Evolutionary conservation across 805 yeast genomes (phyloP), one percentile per base, ranked within the genome.

Genomic region (Blastobotrys peoriensis): DNA sequence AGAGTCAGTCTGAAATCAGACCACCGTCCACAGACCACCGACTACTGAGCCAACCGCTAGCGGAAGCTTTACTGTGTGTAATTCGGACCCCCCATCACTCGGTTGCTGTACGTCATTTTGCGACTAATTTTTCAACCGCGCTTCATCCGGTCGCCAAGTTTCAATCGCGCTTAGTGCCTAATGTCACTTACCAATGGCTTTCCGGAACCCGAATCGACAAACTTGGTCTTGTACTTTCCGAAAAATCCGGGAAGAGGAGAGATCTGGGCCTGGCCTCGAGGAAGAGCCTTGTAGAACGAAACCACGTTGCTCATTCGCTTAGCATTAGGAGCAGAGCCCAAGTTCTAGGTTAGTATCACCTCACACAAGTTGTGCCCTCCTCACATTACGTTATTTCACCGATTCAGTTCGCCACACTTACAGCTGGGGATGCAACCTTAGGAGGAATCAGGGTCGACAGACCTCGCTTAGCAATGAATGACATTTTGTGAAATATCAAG

Each of bases 401-500:
- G n/a, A n/a, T n/a, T n/a, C n/a, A n/a, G n/a, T n/a, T n/a, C n/a
- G n/a, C n/a, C n/a, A n/a, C 39, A 75, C 89, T 60, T 77, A 83
- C 91, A 70, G 82, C 78, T 38, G 96, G 93, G 52, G 97, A 88
- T 46, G 96, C 97, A 64, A 91, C 82, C 91, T 91, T 91, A 68
- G 98, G 98, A 60, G 98, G 98, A 65, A 91, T 89, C 74, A 91
- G 77, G 62, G 97, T 84, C 55, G 98, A 88, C 68, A 91, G 78
- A 60, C 83, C 83, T 74, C 98, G 89, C 82, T 86, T 89, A 63
- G 81, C 75, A 69, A 88, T 75, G 74, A 81, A 84, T 63, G 93
- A 84, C 94, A 85, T 86, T 44, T 46, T 53, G 38, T 30, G 17
- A 30, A 30, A 30, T n/a, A n/a, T n/a, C n/a, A n/a, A n/a, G n/a